Evolutionary conservation across 306 rosid species (phyloP), one percentile per base, ranked within the genome.

Genomic region (Begonia peltatifolia): DNA sequence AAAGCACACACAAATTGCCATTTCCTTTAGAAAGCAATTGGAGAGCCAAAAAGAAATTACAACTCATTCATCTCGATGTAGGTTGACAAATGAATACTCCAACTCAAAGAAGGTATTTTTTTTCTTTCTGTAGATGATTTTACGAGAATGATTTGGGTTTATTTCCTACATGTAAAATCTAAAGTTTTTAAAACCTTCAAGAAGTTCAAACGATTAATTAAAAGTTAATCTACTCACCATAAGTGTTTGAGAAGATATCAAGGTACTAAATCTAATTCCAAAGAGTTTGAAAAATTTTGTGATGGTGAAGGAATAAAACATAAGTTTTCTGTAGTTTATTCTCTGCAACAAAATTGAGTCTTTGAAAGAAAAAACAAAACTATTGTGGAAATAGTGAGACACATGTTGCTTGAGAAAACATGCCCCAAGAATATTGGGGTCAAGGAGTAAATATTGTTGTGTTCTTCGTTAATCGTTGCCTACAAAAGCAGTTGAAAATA

Each of bases 241-340:
- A 53, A 62, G 22, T 13, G 35, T 5, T 41, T 53, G 6, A 23
- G 54, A 46, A 62, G 53, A 11, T 44, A 53, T 10, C 22, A 41
- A 25, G 60, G 43, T 5, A 46, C 14, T 11, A 41, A 62, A 30
- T 62, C 20, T 9, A 23, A n/a, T 44, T 15, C 54, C 59, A 62
- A 14, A 3, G 43, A 44, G 10, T 62, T 62, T 15, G 30, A 54
- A 9, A 25, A 20, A 9, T 53, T 23, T 11, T 25, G 54, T 22
- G 20, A 62, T 42, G 60, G 11, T 41, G 44, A 41, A 41, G 44
- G 44, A 6, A 41, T 41, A 5, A 11, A 41, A 5, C 6, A 11
- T 6, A 6, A 41, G 11, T 41, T 41, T 5, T 5, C 48, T 11
- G 44, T 41, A 5, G 44, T 6, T 41, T 41, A 41, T 41, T 41